phyloP scores from a whole-genome alignment of 2,329 filamentous ascomycete genomes.

The Zymoseptoria pseudotritici region DNA sequence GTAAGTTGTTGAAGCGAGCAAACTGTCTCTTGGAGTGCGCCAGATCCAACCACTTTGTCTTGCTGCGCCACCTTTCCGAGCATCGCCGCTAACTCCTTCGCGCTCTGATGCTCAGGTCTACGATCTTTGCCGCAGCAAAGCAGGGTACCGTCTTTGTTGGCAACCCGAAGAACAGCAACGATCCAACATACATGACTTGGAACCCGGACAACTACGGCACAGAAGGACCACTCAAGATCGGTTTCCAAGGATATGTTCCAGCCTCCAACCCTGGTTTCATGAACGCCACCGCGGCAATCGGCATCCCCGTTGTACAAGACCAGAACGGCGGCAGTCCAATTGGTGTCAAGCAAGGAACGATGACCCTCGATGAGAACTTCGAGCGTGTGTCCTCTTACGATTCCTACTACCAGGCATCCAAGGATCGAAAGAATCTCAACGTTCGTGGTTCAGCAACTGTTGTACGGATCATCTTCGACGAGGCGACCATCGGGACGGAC shows the following conservation, averaged over 20 bases:
- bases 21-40: too few relatives aligned
- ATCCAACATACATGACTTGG: conserved; percentile 14
- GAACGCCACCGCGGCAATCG: conserved; percentile 10
- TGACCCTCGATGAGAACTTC: conserved; percentile 12
- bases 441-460: conserved; percentile 9
- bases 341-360: conserved; percentile 13
- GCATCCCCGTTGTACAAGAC: conserved; percentile 6
- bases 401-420: conserved; percentile 9
- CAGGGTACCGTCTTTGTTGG: conserved; percentile 12
- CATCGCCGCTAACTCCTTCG: not conserved
- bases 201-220: conserved; percentile 11
- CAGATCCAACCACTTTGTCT: too few relatives aligned
- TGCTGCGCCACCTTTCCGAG: not conserved
- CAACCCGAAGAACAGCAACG: conserved; percentile 11
- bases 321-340: conserved; percentile 8
- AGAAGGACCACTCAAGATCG: conserved; percentile 13
- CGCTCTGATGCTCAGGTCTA: not conserved
- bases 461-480: conserved; percentile 10
- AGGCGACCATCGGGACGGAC: conserved; percentile 4
- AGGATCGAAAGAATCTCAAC: conserved; percentile 8
- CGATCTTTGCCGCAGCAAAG: not conserved
- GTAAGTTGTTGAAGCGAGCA: conserved; percentile 1
- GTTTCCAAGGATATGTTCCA: conserved; percentile 13
- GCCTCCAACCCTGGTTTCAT: conserved; percentile 12
- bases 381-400: conserved; percentile 10